These are phyloP conservation scores for Heimioporus retisporus DNA, from an alignment of 1,284 basidiomycete species.

Conservation along the genomic window DNA sequence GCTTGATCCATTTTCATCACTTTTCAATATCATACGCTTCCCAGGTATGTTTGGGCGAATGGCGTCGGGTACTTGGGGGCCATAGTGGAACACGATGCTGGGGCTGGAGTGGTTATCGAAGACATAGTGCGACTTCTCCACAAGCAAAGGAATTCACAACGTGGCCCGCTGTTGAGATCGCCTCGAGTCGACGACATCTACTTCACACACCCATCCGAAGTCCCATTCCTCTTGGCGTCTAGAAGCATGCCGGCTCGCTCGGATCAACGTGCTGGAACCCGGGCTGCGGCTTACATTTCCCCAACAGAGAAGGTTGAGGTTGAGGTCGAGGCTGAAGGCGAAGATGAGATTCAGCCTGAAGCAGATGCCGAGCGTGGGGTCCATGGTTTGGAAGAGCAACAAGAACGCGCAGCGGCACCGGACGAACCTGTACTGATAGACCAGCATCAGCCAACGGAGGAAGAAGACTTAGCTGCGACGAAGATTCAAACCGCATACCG, in stretches of 20 bases:
- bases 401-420: conserved; percentile 11
- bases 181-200: conserved; percentile 28
- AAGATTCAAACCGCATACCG: conserved; percentile 31
- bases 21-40: background rate
- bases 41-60: conserved; percentile 26
- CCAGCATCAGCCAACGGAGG: conserved; percentile 29
- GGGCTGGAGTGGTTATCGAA: conserved; percentile 24
- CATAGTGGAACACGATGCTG: conserved; percentile 28
- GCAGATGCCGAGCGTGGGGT: conserved; percentile 26
- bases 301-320: conserved; percentile 13
- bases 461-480: conserved; percentile 29
- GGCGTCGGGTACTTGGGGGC: conserved; percentile 24
- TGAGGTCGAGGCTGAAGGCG: background rate
- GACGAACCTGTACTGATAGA: conserved; percentile 22
- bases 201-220: conserved; percentile 28
- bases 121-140: conserved; percentile 38
- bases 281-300: background rate
- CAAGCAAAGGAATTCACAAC: conserved; percentile 13
- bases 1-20: accelerated
- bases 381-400: conserved; percentile 25
- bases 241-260: conserved; percentile 27
- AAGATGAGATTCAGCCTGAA: conserved; percentile 5
- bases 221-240: conserved; percentile 30
- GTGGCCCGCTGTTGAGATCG: conserved; percentile 8
- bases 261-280: conserved; percentile 20